phyloP scores from a whole-genome alignment of 1,284 basidiomycete species.

The Papiliotrema laurentii region DNA sequence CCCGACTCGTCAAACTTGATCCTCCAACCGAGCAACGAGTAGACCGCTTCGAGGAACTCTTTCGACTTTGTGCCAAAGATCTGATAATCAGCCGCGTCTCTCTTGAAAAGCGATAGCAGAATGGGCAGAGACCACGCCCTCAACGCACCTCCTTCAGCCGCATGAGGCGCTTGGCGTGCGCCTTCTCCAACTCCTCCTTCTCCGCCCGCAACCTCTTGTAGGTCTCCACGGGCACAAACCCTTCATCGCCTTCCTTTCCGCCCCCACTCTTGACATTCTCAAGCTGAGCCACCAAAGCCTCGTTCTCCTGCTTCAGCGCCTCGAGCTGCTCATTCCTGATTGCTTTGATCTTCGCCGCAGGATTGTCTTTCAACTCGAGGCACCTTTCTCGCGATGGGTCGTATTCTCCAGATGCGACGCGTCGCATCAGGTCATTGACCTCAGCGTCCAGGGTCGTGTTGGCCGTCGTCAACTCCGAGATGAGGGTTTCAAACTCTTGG shows the following conservation, averaged over 20 bases:
- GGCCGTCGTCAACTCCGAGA: conserved; percentile 45
- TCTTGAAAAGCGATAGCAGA: neutral
- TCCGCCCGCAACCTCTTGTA: conserved; percentile 49
- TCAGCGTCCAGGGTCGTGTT: conserved; percentile 49
- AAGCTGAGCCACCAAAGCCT: conserved; percentile 50
- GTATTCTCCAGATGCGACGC: conserved; percentile 53
- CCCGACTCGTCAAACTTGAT: conserved; percentile 55
- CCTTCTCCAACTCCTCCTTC: conserved; percentile 45
- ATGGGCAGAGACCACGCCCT: neutral
- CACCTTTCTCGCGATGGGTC: conserved; percentile 49
- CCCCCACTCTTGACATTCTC: conserved; percentile 12
- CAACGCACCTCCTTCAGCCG: conserved; percentile 51
- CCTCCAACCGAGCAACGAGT: conserved; percentile 55
- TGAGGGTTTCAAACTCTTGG: conserved; percentile 24
- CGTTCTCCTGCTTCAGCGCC: conserved; percentile 51
- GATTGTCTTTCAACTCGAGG: conserved; percentile 51
- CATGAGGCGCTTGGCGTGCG: conserved; percentile 52
- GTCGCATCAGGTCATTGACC: conserved; percentile 49
- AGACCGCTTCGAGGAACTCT: conserved; percentile 54
- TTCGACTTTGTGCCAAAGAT: conserved; percentile 52
- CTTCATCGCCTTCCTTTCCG: conserved; percentile 9
- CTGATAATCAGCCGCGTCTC: conserved; percentile 16
- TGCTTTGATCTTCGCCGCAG: conserved; percentile 50
- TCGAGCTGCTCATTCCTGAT: conserved; percentile 51
- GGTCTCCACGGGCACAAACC: conserved; percentile 49